Base-by-base conservation (phyloP, 1,284 basidiomycete genomes). In the Puccinia novopanici region DNA sequence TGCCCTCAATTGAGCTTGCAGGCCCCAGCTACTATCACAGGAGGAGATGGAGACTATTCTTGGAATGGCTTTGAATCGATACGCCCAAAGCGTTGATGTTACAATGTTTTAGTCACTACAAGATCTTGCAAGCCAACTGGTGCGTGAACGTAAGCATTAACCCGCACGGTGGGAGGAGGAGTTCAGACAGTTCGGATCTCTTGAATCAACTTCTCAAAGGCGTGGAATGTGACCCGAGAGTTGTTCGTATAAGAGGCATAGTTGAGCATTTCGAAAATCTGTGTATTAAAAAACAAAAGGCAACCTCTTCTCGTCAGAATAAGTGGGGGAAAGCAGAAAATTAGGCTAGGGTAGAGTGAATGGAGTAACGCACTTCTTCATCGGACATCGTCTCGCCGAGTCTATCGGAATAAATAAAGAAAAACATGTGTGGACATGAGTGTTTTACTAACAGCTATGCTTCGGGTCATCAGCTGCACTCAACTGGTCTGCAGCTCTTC, bases 181-280 rank as follows among this genome's bases (percentile, higher is more conserved):
- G 63, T 50, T 63, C 48, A 75, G 12, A 68, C 48, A 12, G 75
- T 67, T 34, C 65, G 54, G 63, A 77, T 77, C 12, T 77, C 75
- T 22, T 40, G 55, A 24, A 77, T 27, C 37, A 77, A 15, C 65
- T 67, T 61, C 22, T 77, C 61, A 55, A 77, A 77, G 6, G 75
- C 75, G 0, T 30, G 45, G 27, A 77, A 65, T 10, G 61, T 67
- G 30, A 77, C 75, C 17, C 59, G 65, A 22, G 50, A 77, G 22
- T 77, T 52, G 37, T 77, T 77, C 3, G 75, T 77, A 52, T 67
- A 48, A 17, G 75, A 77, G 9, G 75, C 75, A 42, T 77, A 77
- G 48, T 68, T 63, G 52, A 77, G 63, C 75, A 77, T 77, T 27
- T 77, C 63, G 22, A 40, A 37, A 67, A 77, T 77, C 75, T 77